A percentile compares a stretch with the other conserved stretches of the same genome.
Evolutionary conservation across 176 grass and related monocot genomes (phyloP).

Genomic region (Rhynchospora pubera): DNA sequence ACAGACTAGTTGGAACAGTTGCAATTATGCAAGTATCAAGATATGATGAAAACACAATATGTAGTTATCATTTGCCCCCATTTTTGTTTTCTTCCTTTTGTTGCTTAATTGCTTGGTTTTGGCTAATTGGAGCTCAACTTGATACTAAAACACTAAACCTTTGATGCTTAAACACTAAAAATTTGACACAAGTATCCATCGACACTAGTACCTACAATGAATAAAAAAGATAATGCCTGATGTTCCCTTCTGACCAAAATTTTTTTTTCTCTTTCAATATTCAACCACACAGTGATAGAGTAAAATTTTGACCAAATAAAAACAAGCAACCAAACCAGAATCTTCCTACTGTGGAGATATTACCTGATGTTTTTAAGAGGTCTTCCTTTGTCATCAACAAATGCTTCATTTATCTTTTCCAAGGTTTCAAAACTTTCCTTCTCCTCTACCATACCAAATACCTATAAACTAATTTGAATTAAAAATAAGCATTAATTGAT

Average conservation of each 20-base stretch:
- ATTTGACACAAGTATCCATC: not conserved
- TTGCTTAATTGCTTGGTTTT: not conserved
- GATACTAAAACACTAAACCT: not conserved
- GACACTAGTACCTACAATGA: not conserved
- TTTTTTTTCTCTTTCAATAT: not conserved
- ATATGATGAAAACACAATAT: not conserved
- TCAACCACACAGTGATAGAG: not conserved
- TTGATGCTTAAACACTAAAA: not conserved
- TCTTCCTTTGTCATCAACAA: slow-evolving; percentile 76
- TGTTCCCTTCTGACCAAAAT: not conserved
- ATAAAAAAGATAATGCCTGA: not conserved
- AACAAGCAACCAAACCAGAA: not conserved
- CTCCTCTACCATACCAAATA: slow-evolving; percentile 80
- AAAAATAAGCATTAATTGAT: not conserved
- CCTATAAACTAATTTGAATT: slow-evolving; percentile 27
- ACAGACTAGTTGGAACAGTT: not conserved
- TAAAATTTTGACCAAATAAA: slow-evolving; percentile 1
- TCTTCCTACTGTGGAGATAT: not conserved
- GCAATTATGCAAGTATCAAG: not conserved
- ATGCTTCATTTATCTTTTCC: slow-evolving; percentile 94
- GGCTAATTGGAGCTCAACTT: not conserved
- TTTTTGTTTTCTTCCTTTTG: not conserved
- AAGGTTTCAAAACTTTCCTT: slow-evolving; percentile 78
- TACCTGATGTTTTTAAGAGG: slow-evolving; percentile 96
- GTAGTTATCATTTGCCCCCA: not conserved